A percentile compares a stretch with the other conserved stretches of the same genome.
phyloP scores from a whole-genome alignment of 139 green algal genomes.

The Marvania coccoides region DNA sequence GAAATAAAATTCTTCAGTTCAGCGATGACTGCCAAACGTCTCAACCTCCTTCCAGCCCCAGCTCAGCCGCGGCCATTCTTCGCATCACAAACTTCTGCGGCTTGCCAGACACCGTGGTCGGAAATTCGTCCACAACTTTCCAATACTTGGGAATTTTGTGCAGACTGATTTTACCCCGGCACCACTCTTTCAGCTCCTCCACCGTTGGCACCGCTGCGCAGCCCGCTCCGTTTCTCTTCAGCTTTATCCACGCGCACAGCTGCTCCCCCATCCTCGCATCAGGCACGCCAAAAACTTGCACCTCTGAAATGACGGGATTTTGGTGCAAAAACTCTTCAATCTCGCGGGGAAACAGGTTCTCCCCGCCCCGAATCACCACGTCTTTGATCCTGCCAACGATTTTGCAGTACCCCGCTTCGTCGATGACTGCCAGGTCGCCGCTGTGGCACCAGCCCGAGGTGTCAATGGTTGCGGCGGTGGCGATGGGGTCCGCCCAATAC shows the following conservation, averaged over 20 bases:
- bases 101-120: background rate
- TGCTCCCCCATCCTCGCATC: slow-evolving; percentile 19
- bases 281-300: slow-evolving; percentile 32
- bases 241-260: slow-evolving; percentile 25
- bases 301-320: slow-evolving; percentile 13
- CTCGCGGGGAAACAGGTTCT: slow-evolving; percentile 4
- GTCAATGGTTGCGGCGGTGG: background rate
- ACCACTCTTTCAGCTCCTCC: background rate
- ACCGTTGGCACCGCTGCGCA: background rate
- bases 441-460: slow-evolving; percentile 23
- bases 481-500: slow-evolving; percentile 7
- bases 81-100: slow-evolving; percentile 14
- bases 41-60: background rate
- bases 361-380: slow-evolving; percentile 16
- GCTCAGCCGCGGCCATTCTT: background rate
- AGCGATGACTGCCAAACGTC: background rate
- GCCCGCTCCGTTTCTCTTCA: background rate
- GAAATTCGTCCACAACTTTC: slow-evolving; percentile 3
- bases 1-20: background rate
- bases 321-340: slow-evolving; percentile 27
- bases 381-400: slow-evolving; percentile 32
- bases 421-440: slow-evolving; percentile 21
- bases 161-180: background rate
- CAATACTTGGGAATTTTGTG: slow-evolving; percentile 1
- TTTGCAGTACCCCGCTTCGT: slow-evolving; percentile 17